Conservation (phyloP, 1,284 basidiomycete genomes). For the Austroboletus niveus region DNA sequence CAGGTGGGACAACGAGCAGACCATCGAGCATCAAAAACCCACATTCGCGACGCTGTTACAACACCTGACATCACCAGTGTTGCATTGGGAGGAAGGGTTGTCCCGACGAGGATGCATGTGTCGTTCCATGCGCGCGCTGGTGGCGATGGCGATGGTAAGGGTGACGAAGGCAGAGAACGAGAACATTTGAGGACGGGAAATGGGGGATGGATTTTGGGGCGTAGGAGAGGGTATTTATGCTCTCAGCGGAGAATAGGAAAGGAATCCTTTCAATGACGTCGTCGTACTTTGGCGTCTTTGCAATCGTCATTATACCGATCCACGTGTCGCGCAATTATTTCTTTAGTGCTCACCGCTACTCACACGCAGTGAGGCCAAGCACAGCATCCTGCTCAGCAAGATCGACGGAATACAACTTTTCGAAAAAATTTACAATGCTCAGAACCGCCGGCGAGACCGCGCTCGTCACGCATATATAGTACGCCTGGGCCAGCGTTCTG, state of each 20-base stretch:
- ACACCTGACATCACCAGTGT: conserved; percentile 17
- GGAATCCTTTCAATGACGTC: conserved; percentile 9
- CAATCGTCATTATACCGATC: not conserved
- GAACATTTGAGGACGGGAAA: not conserved
- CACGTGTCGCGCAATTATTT: not conserved
- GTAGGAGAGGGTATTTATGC: conserved; percentile 23
- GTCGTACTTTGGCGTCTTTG: conserved; percentile 6
- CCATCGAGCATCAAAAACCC: conserved; percentile 2
- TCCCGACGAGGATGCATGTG: conserved; percentile 9
- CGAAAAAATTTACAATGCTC: no score
- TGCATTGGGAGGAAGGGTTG: conserved; percentile 5
- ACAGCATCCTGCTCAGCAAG: not conserved
- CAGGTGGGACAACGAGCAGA: not conserved
- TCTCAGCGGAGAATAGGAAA: conserved; percentile 3
- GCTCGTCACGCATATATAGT: not conserved
- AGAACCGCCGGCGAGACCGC: no score
- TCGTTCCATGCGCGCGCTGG: conserved; percentile 25
- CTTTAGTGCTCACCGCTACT: no score
- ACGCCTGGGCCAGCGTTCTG: not conserved
- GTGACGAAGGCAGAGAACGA: conserved; percentile 17
- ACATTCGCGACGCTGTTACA: conserved; percentile 21
- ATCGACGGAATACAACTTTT: not conserved
- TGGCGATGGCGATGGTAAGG: conserved; percentile 11
- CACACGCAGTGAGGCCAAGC: not conserved
- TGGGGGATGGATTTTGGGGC: not conserved